Conservation (phyloP, 495 filamentous ascomycete genomes). For the Pyronema domesticum region DNA sequence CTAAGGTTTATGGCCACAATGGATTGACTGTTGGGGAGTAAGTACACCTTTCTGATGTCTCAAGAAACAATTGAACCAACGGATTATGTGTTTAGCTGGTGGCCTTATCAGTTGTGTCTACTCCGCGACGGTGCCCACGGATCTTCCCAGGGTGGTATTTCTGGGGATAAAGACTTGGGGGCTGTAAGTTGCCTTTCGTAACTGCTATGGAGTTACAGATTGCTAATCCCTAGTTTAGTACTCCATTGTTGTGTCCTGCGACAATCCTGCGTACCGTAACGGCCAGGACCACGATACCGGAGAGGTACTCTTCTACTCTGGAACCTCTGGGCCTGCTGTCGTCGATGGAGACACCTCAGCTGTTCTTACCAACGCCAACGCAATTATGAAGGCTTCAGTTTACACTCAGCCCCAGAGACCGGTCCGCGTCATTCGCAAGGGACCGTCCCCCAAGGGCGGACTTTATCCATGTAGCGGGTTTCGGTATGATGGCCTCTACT, state of each 20-base stretch:
- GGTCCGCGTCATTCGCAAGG: conserved; percentile 32
- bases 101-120: conserved; percentile 31
- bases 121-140: conserved; percentile 36
- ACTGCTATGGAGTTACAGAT: not conserved
- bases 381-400: conserved; percentile 15
- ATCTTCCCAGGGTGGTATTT: conserved; percentile 29
- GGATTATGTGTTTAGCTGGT: conserved; percentile 27
- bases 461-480: not conserved
- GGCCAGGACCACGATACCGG: conserved; percentile 30
- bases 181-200: conserved; percentile 25
- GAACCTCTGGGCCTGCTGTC: conserved; percentile 20
- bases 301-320: conserved; percentile 32
- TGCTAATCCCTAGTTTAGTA: not conserved
- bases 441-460: not conserved
- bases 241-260: conserved; percentile 26
- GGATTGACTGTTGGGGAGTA: conserved; percentile 26
- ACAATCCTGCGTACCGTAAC: conserved; percentile 25
- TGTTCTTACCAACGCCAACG: conserved; percentile 23
- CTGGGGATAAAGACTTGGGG: conserved; percentile 26
- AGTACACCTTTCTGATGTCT: not conserved
- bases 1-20: conserved; percentile 32
- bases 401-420: conserved; percentile 10
- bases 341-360: not conserved
- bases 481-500: conserved; percentile 41
- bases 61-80: not conserved